A percentile compares a stretch with the other conserved stretches of the same genome.
These are phyloP conservation scores for Coemansia sp. DNA, from an alignment of 192 early-diverging fungal genomes.

Conservation along the genomic window DNA sequence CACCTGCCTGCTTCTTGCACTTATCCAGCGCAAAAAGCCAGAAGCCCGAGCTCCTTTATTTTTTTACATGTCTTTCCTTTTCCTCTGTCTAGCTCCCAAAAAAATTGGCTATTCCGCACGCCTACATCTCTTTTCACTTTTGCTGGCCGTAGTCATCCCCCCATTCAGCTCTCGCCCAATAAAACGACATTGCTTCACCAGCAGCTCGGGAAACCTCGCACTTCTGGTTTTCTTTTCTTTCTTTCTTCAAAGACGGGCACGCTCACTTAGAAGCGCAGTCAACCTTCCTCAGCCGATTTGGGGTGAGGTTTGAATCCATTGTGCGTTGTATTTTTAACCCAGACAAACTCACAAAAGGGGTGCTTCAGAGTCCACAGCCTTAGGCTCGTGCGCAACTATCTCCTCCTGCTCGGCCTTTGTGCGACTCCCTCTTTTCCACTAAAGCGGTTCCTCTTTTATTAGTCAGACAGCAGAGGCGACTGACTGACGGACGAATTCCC, in stretches of 20 bases:
- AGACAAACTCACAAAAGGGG: not conserved
- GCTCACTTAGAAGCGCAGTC: not conserved
- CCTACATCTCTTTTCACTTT: not conserved
- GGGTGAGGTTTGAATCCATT: not conserved
- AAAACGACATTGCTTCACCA: not conserved
- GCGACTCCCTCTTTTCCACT: conserved; percentile 6
- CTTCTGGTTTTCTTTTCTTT: not conserved
- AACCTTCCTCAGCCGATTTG: not conserved
- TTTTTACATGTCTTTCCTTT: not conserved
- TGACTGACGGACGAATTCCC: not conserved
- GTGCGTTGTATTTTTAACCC: not conserved
- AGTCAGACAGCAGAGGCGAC: not conserved
- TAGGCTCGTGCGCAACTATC: conserved; percentile 2
- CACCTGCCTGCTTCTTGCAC: conserved; percentile 23
- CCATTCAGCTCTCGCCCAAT: not conserved
- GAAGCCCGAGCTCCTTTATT: not conserved
- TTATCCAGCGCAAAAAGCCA: not conserved
- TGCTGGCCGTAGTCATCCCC: not conserved
- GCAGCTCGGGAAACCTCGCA: not conserved
- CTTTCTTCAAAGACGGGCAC: conserved; percentile 1
- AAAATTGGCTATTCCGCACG: not conserved
- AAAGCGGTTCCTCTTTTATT: conserved; percentile 3
- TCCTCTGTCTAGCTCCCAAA: not conserved
- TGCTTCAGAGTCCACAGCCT: not conserved
- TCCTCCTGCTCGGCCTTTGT: not conserved